Conservation (phyloP, 2,329 filamentous ascomycete genomes). For the Aureobasidium sp. region DNA sequence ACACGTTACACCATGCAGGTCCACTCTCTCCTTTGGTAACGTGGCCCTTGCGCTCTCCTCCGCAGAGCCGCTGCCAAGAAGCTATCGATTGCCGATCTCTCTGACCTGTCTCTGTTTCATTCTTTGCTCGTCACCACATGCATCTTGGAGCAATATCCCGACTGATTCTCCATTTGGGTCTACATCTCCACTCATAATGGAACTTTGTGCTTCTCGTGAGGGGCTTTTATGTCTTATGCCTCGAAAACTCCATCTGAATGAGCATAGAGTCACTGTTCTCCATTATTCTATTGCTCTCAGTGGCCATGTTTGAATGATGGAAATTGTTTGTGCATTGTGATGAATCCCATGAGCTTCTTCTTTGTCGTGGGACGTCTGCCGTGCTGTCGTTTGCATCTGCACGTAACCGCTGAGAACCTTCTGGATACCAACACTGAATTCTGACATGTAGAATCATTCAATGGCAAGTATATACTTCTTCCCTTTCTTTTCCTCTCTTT, state of each 20-base stretch:
- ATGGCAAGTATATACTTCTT: neutral
- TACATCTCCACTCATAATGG: neutral
- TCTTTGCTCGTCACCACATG: neutral
- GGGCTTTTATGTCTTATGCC: neutral
- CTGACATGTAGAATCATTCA: neutral
- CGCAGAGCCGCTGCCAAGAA: constrained; percentile 8
- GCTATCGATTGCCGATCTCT: neutral
- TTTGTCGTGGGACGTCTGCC: neutral
- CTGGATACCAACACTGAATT: neutral
- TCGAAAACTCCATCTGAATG: neutral
- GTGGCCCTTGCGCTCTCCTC: neutral
- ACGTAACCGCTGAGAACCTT: neutral
- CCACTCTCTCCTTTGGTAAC: neutral
- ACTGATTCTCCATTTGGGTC: neutral
- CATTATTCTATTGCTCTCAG: neutral
- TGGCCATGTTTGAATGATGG: neutral
- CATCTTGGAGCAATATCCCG: neutral
- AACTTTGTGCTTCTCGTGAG: neutral
- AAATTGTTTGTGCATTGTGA: neutral
- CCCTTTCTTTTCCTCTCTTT: neutral
- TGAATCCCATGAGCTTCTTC: neutral
- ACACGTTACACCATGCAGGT: neutral
- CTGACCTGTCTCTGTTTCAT: neutral
- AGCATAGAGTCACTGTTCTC: neutral
- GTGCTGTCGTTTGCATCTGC: neutral